Evolutionary conservation across 768 basidiomycete species (phyloP).

Genomic region (Filobasidium floriforme): DNA sequence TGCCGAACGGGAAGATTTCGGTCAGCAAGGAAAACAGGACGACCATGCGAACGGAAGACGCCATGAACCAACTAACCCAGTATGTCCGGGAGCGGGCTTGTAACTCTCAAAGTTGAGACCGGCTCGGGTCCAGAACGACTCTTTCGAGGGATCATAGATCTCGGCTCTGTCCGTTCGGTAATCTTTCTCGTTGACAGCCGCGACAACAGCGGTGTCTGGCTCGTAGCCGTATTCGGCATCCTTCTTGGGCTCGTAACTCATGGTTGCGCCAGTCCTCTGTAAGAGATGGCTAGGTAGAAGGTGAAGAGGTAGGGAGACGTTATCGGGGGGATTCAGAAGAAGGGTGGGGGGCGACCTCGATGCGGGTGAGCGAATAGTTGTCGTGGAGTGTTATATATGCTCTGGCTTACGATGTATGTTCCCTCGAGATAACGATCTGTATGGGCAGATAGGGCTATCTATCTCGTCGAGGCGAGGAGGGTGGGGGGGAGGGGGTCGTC

Average conservation of each 20-base stretch:
- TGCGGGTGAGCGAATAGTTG: too few species aligned
- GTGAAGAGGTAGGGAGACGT: too few species aligned
- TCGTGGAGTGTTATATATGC: too few species aligned
- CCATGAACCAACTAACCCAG: constrained; percentile 12
- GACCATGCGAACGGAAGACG: background rate
- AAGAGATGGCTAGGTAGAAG: too few species aligned
- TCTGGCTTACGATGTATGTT: too few species aligned
- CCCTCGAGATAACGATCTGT: too few species aligned
- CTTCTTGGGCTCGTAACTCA: background rate
- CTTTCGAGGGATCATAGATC: constrained; percentile 43
- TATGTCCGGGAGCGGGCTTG: constrained; percentile 46
- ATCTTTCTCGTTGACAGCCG: constrained; percentile 19
- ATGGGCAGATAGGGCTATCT: background rate
- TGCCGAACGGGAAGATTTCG: background rate
- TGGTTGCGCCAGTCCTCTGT: too few species aligned
- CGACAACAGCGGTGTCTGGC: constrained; percentile 13
- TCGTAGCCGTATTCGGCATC: constrained; percentile 10
- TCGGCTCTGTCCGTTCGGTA: constrained; percentile 14
- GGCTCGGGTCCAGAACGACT: constrained; percentile 37
- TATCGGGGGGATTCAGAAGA: too few species aligned
- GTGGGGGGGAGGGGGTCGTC: background rate
- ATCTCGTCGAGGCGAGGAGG: background rate
- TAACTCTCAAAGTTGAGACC: constrained; percentile 45
- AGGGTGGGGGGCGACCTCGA: too few species aligned
- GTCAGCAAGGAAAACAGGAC: background rate